A percentile compares a stretch with the other conserved stretches of the same genome.
Conservation (phyloP, 176 grass and related monocot genomes). For the Alloteropsis semialata region DNA sequence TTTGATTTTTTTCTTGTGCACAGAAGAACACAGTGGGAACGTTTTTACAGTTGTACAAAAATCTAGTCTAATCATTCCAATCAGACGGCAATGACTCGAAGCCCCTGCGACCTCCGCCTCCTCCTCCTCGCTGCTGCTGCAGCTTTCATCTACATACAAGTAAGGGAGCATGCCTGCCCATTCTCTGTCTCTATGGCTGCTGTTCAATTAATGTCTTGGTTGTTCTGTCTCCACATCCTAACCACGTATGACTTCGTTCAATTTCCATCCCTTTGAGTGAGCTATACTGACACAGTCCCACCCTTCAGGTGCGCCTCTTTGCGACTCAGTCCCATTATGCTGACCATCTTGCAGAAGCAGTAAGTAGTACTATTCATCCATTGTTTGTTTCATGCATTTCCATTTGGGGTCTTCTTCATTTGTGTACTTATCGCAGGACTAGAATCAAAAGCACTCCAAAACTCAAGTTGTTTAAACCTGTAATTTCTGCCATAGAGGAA, state of each 20-base stretch:
- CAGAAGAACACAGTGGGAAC: no score
- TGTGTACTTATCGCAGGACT: neutral
- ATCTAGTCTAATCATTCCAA: no score
- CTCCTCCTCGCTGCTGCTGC: no score
- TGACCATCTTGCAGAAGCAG: slow-evolving; percentile 59
- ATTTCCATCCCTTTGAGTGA: neutral
- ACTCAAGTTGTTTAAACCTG: neutral
- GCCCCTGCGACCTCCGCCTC: no score
- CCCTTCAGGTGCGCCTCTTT: no score
- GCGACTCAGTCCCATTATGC: slow-evolving; percentile 74
- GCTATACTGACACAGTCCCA: neutral
- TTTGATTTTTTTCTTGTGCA: no score
- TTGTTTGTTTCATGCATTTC: neutral
- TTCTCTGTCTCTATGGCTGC: no score
- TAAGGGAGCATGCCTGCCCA: no score
- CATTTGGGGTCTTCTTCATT: neutral
- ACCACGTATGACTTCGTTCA: neutral
- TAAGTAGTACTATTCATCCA: slow-evolving; percentile 26
- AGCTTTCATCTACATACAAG: no score
- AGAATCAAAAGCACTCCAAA: no score
- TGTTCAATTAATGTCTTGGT: neutral
- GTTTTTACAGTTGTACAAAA: no score
- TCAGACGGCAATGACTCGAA: no score
- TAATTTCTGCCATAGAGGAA: slow-evolving; percentile 44
- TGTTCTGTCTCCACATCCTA: neutral